A percentile compares a stretch with the other conserved stretches of the same genome.
Conservation (phyloP, 192 early-diverging fungal genomes). For the Backusella luteola region DNA sequence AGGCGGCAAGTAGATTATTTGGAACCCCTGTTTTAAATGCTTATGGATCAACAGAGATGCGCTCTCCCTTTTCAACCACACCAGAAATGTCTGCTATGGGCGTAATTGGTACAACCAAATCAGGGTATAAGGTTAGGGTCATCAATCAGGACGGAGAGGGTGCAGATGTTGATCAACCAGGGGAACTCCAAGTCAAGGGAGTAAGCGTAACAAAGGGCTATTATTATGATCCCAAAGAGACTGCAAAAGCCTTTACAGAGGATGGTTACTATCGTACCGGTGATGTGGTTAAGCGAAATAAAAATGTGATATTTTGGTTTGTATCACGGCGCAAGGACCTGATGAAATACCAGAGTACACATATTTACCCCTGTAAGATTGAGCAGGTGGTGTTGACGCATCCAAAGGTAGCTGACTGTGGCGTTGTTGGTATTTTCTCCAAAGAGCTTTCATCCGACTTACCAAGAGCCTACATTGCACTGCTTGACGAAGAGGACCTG, state of each 20-base stretch:
- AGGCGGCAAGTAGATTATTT: background rate
- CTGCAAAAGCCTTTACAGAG: slow-evolving; percentile 55
- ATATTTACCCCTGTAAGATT: slow-evolving; percentile 78
- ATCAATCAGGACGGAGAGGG: background rate
- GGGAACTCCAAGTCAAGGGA: slow-evolving; percentile 83
- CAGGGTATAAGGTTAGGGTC: background rate
- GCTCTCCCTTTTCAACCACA: background rate
- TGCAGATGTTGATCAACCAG: slow-evolving; percentile 22
- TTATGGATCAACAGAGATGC: background rate
- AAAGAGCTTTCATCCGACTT: background rate
- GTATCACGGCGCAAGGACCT: slow-evolving; percentile 84
- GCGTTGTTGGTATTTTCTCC: background rate
- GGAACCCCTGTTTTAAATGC: background rate
- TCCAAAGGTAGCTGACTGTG: slow-evolving; percentile 58
- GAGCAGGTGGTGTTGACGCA: slow-evolving; percentile 66
- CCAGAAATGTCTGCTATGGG: background rate
- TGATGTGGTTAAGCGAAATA: slow-evolving; percentile 71
- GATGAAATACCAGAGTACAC: slow-evolving; percentile 86
- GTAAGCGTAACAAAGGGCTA: slow-evolving; percentile 66
- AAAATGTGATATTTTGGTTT: slow-evolving; percentile 68
- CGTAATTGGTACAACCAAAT: background rate
- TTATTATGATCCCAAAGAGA: slow-evolving; percentile 61
- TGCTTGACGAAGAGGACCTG: background rate
- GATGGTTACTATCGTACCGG: slow-evolving; percentile 79
- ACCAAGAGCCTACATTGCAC: background rate